Base-by-base conservation (phyloP, 805 yeast species). In the Starmerella potacharoeniae region DNA sequence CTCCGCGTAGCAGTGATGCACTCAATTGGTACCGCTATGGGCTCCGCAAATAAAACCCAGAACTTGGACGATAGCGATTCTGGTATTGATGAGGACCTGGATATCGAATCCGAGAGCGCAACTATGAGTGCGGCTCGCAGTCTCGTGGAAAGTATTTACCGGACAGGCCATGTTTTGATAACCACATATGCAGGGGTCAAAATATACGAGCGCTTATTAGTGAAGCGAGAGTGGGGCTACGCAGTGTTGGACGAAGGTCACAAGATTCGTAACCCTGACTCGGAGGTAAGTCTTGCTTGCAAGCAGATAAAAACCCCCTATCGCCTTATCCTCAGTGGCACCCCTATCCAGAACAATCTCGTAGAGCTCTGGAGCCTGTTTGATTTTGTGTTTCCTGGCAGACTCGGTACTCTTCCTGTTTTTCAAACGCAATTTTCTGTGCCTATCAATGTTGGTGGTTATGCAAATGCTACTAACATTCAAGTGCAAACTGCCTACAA, bases 391-490 rank as follows among this genome's bases (percentile, higher is more conserved):
- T 90, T 84, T 64, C 98, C 98, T 0, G 98, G 98, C 0, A 74
- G 95, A 58, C 71, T 93, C 28, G 98, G 98, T 0, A 93, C 98
- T 0, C 72, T 93, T 29, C 98, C 98, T 0, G 91, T 93, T 0
- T 93, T 93, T 64, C 95, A 90, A 68, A 84, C 79, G 52, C 96
- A 93, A 67, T 93, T 93, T 68, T 84, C 95, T 2, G 75, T 83
- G 6, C 98, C 98, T 0, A 93, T 93, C 46, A 91, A 89, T 65
- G 77, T 86, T 66, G 98, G 98, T n/a, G 98, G 98, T 0, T 93
- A 93, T 70, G 96, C 98, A 1, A 93, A 91, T 71, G 97, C 98
- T 0, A 82, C 95, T 1, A 93, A 93, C 66, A 79, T 93, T 3
- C 97, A 93, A 66, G 97, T 93, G 0, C 97, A 91, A 66, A 83